Evolutionary conservation across 352 stramenopile genomes (phyloP).

Genomic region (Pythium graminicola): DNA sequence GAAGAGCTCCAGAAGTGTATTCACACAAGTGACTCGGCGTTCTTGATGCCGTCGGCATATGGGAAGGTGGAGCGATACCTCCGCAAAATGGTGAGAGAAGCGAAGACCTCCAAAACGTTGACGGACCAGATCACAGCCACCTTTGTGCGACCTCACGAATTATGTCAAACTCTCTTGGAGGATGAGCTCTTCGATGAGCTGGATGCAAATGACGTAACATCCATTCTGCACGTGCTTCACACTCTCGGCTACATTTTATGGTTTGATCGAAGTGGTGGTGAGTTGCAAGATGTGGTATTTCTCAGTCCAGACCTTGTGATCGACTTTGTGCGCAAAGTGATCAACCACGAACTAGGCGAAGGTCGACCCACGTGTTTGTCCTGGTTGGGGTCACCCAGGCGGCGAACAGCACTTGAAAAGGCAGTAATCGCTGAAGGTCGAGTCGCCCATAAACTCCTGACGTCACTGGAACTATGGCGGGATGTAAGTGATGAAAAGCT

Average conservation of each 20-base stretch:
- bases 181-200: neutral
- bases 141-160: neutral
- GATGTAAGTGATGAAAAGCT: neutral
- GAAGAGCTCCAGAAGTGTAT: neutral
- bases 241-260: constrained; percentile 16
- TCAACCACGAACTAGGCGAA: neutral
- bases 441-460: constrained; percentile 1
- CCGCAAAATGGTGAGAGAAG: neutral
- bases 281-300: neutral
- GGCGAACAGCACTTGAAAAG: neutral
- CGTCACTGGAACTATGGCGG: constrained; percentile 2
- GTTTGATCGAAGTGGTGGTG: constrained; percentile 1
- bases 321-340: neutral
- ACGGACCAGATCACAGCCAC: neutral
- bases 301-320: neutral
- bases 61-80: neutral
- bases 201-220: neutral
- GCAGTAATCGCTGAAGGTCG: constrained; percentile 6
- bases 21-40: neutral
- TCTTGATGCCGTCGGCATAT: constrained; percentile 5
- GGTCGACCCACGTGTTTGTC: neutral
- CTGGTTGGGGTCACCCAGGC: neutral
- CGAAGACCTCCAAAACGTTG: neutral
- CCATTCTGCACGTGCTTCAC: constrained; percentile 14
- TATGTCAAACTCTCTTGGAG: neutral